A percentile compares a stretch with the other conserved stretches of the same genome.
phyloP scores from a whole-genome alignment of 2,329 filamentous ascomycete genomes.

The Cordyceps fumosorosea region DNA sequence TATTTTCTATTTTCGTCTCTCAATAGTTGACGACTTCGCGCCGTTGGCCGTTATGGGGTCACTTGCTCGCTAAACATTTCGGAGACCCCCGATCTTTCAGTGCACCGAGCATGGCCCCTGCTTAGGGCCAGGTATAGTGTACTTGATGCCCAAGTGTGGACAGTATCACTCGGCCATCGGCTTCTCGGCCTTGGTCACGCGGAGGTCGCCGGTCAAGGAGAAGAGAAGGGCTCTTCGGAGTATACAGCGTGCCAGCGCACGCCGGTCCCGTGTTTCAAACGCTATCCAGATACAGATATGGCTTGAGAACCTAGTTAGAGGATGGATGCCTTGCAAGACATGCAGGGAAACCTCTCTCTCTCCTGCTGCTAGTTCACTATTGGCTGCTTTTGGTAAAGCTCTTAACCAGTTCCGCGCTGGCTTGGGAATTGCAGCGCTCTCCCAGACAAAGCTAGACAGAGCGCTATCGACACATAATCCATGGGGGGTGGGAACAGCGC shows the following conservation, averaged over 20 bases:
- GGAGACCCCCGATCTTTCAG: not conserved
- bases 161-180: not conserved
- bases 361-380: too few relatives aligned
- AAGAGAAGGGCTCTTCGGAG: not conserved
- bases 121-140: not conserved
- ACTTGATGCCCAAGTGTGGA: not conserved
- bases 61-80: not conserved
- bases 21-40: not conserved
- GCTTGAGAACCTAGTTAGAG: not conserved
- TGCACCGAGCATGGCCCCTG: not conserved
- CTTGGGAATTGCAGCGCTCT: not conserved
- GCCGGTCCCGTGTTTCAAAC: not conserved
- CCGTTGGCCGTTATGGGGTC: not conserved
- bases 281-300: not conserved
- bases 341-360: not conserved
- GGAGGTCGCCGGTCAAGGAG: not conserved
- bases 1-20: not conserved
- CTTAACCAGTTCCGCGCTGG: not conserved
- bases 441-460: not conserved
- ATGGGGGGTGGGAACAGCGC: not conserved
- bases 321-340: not conserved
- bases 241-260: not conserved
- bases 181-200: not conserved
- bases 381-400: not conserved
- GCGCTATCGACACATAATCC: constrained; percentile 8